Conservation (phyloP, 352 stramenopile genomes). For the Blastocystis sp. region DNA sequence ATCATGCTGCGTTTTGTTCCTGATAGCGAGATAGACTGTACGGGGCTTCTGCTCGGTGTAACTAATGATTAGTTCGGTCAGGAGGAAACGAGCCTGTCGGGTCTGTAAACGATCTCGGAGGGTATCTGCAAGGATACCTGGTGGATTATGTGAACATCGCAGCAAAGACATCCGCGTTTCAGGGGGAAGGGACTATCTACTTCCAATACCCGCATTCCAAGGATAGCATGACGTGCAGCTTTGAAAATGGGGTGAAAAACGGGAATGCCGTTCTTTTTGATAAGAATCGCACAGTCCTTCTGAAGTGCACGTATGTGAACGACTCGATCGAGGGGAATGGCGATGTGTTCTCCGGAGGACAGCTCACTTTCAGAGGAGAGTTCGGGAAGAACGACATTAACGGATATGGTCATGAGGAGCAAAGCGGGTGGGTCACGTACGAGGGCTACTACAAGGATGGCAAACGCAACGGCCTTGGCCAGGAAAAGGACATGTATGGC, state of each 20-base stretch:
- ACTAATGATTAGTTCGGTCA: conserved; percentile 28
- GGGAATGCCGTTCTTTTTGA: conserved; percentile 23
- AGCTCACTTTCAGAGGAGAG: conserved; percentile 1
- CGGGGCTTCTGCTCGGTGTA: background rate
- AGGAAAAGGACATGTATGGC: conserved; percentile 29
- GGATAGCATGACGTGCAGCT: conserved; percentile 41
- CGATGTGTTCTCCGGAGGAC: conserved; percentile 8
- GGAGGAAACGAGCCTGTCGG: background rate
- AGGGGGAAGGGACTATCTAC: conserved; percentile 36
- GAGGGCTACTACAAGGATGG: background rate
- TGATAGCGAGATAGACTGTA: background rate
- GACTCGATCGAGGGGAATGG: conserved; percentile 20
- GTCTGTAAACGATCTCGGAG: conserved; percentile 20
- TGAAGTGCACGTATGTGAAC: conserved; percentile 41
- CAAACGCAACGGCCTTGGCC: background rate
- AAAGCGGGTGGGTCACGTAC: background rate
- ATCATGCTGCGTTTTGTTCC: conserved; percentile 48
- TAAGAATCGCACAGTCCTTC: background rate
- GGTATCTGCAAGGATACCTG: conserved; percentile 45
- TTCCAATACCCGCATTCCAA: conserved; percentile 29
- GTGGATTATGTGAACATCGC: conserved; percentile 34
- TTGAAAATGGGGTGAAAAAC: conserved; percentile 8
- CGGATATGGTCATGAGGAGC: conserved; percentile 25
- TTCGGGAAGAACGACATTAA: conserved; percentile 13
- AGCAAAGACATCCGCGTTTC: background rate